A percentile compares a stretch with the other conserved stretches of the same genome.
Evolutionary conservation across 1,139 yeast species (phyloP).

Genomic region (Meyerozyma smithsonii): DNA sequence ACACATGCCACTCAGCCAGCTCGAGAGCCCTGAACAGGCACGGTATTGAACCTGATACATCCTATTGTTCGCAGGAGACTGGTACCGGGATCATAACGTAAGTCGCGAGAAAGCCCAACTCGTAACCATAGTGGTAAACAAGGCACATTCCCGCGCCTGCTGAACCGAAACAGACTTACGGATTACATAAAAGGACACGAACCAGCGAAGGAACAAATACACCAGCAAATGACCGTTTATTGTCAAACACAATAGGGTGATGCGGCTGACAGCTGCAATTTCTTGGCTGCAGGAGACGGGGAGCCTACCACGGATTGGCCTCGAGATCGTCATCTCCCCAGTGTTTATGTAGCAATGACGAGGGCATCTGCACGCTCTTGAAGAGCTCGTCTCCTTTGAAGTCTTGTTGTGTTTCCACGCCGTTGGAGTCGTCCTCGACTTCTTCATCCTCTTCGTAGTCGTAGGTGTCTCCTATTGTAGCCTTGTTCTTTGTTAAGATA

Average conservation of each 20-base stretch:
- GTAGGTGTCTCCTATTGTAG: conserved; percentile 29
- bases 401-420: conserved; percentile 10
- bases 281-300: background rate
- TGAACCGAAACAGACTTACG: background rate
- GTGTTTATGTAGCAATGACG: conserved; percentile 46
- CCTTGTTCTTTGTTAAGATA: conserved; percentile 33
- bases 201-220: background rate
- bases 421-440: conserved; percentile 10
- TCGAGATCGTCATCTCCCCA: conserved; percentile 43
- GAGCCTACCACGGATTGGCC: conserved; percentile 44
- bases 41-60: conserved; percentile 3
- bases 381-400: conserved; percentile 48
- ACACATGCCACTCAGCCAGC: background rate
- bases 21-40: background rate
- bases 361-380: conserved; percentile 46
- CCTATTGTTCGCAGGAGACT: background rate
- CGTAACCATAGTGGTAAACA: background rate
- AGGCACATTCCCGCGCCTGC: background rate
- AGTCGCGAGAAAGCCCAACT: background rate
- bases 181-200: background rate
- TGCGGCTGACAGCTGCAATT: background rate
- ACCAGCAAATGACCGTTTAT: background rate
- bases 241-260: background rate
- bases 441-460: conserved; percentile 27
- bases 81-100: background rate